Conservation (phyloP, 192 early-diverging fungal genomes). For the Mortierella claussenii region DNA sequence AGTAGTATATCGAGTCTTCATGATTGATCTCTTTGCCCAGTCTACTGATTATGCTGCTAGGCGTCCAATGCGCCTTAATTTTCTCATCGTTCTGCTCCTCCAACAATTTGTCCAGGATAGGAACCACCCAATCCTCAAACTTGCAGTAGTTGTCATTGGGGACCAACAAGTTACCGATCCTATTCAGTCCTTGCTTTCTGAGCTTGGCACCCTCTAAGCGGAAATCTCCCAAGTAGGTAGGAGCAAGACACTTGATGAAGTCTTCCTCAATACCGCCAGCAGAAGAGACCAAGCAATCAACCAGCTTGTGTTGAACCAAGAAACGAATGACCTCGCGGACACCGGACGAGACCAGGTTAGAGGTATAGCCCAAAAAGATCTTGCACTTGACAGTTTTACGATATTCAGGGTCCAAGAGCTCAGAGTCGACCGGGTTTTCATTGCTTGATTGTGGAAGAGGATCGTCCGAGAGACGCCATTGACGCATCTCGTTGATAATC, state of each 20-base stretch:
- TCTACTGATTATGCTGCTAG: slow-evolving; percentile 88
- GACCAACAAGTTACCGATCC: slow-evolving; percentile 96
- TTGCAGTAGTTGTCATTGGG: slow-evolving; percentile 99
- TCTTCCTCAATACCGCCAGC: slow-evolving; percentile 99
- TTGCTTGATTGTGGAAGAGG: slow-evolving; percentile 53
- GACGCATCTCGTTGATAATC: slow-evolving; percentile 91
- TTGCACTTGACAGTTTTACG: slow-evolving; percentile 87
- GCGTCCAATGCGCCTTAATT: slow-evolving; percentile 78
- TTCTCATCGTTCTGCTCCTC: slow-evolving; percentile 86
- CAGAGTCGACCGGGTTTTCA: slow-evolving; percentile 54
- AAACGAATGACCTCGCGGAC: slow-evolving; percentile 92
- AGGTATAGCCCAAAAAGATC: slow-evolving; percentile 98
- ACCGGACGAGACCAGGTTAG: slow-evolving; percentile 96
- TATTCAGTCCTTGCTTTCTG: slow-evolving; percentile 90
- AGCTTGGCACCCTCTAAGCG: slow-evolving; percentile 77
- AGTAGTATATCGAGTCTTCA: slow-evolving; percentile 93
- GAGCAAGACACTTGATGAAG: slow-evolving; percentile 95
- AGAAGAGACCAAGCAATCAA: slow-evolving; percentile 90
- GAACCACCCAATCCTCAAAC: slow-evolving; percentile 99
- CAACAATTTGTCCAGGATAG: slow-evolving; percentile 93
- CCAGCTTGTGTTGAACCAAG: slow-evolving; percentile 88
- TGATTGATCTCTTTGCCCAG: slow-evolving; percentile 93
- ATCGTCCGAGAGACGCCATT: slow-evolving; percentile 91
- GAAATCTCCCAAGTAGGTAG: slow-evolving; percentile 90
- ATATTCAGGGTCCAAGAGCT: slow-evolving; percentile 67